Conservation (phyloP, 2,329 filamentous ascomycete species). For the Whalleya microplaca region DNA sequence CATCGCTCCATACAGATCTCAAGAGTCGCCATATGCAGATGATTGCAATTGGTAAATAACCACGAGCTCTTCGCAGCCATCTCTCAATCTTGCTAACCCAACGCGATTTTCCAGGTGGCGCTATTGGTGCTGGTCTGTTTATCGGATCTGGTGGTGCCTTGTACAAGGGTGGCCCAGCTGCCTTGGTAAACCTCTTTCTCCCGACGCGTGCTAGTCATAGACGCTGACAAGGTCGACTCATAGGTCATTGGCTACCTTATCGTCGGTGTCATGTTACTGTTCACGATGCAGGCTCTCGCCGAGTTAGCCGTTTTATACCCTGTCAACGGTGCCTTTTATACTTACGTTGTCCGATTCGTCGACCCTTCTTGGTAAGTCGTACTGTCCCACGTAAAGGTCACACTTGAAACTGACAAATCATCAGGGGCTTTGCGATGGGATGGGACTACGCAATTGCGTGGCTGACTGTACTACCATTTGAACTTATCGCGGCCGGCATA, state of each 20-base stretch:
- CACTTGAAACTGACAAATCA: neutral
- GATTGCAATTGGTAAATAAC: conserved; percentile 47
- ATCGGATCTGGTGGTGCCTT: conserved; percentile 68
- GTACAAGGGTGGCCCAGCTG: conserved; percentile 61
- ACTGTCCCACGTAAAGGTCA: neutral
- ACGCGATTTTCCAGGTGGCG: conserved; percentile 39
- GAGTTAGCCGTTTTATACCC: conserved; percentile 64
- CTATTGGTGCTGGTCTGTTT: conserved; percentile 65
- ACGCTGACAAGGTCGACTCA: conserved; percentile 8
- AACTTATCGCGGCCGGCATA: conserved; percentile 56
- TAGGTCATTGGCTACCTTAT: conserved; percentile 55
- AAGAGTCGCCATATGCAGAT: conserved; percentile 49
- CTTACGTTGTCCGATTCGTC: conserved; percentile 63
- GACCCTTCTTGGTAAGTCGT: conserved; percentile 56
- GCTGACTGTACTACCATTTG: conserved; percentile 55
- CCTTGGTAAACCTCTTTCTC: conserved; percentile 36
- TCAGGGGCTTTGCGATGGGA: conserved; percentile 55
- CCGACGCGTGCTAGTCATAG: neutral
- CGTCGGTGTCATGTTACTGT: conserved; percentile 61
- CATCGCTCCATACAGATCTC: conserved; percentile 41
- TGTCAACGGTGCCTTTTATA: conserved; percentile 65
- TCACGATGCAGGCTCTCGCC: conserved; percentile 62
- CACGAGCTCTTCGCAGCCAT: neutral
- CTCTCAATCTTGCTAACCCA: conserved; percentile 5
- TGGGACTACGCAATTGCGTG: conserved; percentile 57